phyloP scores from a whole-genome alignment of 1,284 basidiomycete genomes.

The Gymnopus androsaceus region DNA sequence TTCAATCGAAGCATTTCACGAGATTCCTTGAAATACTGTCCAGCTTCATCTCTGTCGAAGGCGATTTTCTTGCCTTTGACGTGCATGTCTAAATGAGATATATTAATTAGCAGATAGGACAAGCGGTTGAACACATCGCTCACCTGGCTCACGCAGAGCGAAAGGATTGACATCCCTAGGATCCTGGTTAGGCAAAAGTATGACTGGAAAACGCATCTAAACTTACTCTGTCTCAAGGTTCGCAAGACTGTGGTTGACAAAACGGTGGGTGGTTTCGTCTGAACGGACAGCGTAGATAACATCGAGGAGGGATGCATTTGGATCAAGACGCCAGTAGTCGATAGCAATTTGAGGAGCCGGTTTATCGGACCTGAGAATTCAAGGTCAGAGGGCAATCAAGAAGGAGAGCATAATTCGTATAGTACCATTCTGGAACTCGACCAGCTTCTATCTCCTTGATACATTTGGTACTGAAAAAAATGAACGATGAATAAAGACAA shows the following conservation, averaged over 20 bases:
- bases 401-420: slow-evolving; percentile 11
- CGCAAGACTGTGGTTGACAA: slow-evolving; percentile 91
- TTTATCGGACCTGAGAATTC: slow-evolving; percentile 46
- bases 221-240: slow-evolving; percentile 79
- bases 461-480: slow-evolving; percentile 63
- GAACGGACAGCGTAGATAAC: slow-evolving; percentile 89
- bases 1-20: slow-evolving; percentile 42
- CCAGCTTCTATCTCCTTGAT: slow-evolving; percentile 87
- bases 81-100: slow-evolving; percentile 54
- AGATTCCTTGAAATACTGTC: slow-evolving; percentile 62
- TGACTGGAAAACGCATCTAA: too few relatives aligned
- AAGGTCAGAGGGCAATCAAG: neutral
- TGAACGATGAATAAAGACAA: slow-evolving; percentile 13
- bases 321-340: slow-evolving; percentile 87
- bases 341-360: slow-evolving; percentile 89
- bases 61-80: slow-evolving; percentile 75
- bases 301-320: slow-evolving; percentile 80
- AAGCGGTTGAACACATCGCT: slow-evolving; percentile 64
- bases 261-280: slow-evolving; percentile 92
- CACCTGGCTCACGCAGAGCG: slow-evolving; percentile 85
- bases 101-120: too few relatives aligned
- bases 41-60: slow-evolving; percentile 77
- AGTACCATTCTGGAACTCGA: slow-evolving; percentile 84
- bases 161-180: slow-evolving; percentile 95
- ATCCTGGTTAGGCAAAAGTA: too few relatives aligned